Evolutionary conservation across 768 basidiomycete species (phyloP).

Genomic region (Rhodocollybia butyracea): DNA sequence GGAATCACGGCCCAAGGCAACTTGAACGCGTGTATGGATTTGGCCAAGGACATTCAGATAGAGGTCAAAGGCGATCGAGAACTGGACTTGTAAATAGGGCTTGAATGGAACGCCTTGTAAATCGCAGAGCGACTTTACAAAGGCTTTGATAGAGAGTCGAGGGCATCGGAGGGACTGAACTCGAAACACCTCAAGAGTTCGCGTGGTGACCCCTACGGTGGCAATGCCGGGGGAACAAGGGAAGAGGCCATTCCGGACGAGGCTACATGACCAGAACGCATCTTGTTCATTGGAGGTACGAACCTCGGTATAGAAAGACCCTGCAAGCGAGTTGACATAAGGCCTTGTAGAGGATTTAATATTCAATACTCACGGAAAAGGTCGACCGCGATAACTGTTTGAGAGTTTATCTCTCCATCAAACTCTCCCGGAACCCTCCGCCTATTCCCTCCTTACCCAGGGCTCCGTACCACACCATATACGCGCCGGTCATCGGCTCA

Average conservation of each 20-base stretch:
- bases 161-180: constrained; percentile 9
- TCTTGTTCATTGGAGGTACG: not conserved
- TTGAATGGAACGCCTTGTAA: constrained; percentile 12
- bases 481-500: not conserved
- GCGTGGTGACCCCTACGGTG: constrained; percentile 6
- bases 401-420: not conserved
- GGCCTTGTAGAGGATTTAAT: not conserved
- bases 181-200: constrained; percentile 9
- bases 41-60: constrained; percentile 10
- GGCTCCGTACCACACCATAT: not conserved
- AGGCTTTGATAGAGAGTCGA: constrained; percentile 18
- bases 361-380: not conserved
- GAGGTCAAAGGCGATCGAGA: constrained; percentile 12
- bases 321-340: not conserved
- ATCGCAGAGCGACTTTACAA: constrained; percentile 17
- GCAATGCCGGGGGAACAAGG: constrained; percentile 10
- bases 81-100: constrained; percentile 2
- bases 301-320: not conserved
- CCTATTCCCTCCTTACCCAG: not conserved
- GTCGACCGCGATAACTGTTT: not conserved
- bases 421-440: not conserved
- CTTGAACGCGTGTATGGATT: constrained; percentile 2
- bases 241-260: constrained; percentile 11
- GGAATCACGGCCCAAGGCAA: constrained; percentile 8
- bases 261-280: constrained; percentile 2